A percentile compares a stretch with the other conserved stretches of the same genome.
phyloP scores from a whole-genome alignment of 2,329 filamentous ascomycete genomes.

The Nothophoma quercina region DNA sequence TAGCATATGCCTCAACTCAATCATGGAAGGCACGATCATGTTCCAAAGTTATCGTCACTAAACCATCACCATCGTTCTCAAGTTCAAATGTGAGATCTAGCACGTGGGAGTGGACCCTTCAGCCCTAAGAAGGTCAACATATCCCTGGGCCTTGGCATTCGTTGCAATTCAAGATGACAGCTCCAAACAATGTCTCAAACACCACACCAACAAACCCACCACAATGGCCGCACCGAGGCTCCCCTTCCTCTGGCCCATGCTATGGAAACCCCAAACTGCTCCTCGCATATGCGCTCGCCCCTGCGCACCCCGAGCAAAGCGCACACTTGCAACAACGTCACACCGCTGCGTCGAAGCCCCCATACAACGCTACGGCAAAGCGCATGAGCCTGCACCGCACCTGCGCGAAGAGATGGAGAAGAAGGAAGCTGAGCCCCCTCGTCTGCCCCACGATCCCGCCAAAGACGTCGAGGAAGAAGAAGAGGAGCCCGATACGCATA shows the following conservation, averaged over 20 bases:
- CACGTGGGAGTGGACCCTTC: constrained; percentile 15
- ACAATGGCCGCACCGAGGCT: constrained; percentile 55
- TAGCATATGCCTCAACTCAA: not conserved
- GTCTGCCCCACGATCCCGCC: constrained; percentile 19
- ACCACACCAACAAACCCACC: not conserved
- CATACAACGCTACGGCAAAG: constrained; percentile 57
- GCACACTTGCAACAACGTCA: constrained; percentile 29
- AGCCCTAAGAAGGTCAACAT: constrained; percentile 16
- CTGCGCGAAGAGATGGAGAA: constrained; percentile 30
- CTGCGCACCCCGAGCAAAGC: constrained; percentile 23
- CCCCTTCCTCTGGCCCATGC: constrained; percentile 57
- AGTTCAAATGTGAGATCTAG: not conserved
- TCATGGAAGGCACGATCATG: no score
- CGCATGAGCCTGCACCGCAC: constrained; percentile 55
- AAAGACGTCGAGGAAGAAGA: constrained; percentile 37
- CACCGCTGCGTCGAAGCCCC: constrained; percentile 38
- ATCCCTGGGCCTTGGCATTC: constrained; percentile 18
- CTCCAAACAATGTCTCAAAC: not conserved
- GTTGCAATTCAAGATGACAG: constrained; percentile 13
- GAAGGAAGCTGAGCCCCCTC: constrained; percentile 4
- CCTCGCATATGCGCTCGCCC: constrained; percentile 31
- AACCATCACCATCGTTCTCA: no score
- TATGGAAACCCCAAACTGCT: constrained; percentile 47
- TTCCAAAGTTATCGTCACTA: no score
- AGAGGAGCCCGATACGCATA: constrained; percentile 20